Conservation (phyloP, 78 protist species). For the Chrysochromulina parva region DNA sequence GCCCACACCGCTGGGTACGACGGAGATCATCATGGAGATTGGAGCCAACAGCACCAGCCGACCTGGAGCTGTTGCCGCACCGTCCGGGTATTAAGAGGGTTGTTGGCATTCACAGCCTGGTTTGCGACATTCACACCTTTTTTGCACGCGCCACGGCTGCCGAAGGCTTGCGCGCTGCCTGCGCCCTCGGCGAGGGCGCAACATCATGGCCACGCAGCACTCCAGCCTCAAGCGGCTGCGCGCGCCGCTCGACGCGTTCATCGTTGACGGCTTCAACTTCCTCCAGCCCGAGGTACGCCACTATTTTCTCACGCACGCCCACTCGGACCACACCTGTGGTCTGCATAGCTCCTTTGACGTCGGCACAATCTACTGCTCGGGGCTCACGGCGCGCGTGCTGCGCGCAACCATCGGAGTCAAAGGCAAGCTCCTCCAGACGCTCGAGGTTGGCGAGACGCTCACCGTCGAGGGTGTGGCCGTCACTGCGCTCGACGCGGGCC, state of each 20-base stretch:
- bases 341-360: neutral
- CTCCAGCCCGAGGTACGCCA: neutral
- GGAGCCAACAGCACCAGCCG: too few relatives aligned
- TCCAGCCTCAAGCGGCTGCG: slow-evolving; percentile 1
- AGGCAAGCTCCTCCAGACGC: neutral
- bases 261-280: slow-evolving; percentile 43
- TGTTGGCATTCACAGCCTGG: too few relatives aligned
- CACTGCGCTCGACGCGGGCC: slow-evolving; percentile 18
- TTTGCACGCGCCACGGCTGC: too few relatives aligned
- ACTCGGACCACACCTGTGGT: slow-evolving; percentile 18
- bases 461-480: neutral
- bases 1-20: too few relatives aligned
- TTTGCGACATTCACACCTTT: too few relatives aligned
- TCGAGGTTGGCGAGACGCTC: neutral
- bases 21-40: too few relatives aligned
- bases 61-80: too few relatives aligned
- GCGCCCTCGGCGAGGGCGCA: neutral
- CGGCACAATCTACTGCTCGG: slow-evolving; percentile 33
- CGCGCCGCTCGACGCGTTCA: neutral
- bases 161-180: too few relatives aligned
- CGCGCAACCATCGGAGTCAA: neutral
- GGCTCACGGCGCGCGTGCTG: neutral
- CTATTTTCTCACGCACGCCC: slow-evolving; percentile 34
- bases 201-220: neutral
- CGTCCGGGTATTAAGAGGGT: too few relatives aligned